Percentiles rank a stretch among this genome's conserved stretches.
These are phyloP conservation scores for Exophiala sp. DNA, from an alignment of 2,329 filamentous ascomycete species.

Conservation along the genomic window DNA sequence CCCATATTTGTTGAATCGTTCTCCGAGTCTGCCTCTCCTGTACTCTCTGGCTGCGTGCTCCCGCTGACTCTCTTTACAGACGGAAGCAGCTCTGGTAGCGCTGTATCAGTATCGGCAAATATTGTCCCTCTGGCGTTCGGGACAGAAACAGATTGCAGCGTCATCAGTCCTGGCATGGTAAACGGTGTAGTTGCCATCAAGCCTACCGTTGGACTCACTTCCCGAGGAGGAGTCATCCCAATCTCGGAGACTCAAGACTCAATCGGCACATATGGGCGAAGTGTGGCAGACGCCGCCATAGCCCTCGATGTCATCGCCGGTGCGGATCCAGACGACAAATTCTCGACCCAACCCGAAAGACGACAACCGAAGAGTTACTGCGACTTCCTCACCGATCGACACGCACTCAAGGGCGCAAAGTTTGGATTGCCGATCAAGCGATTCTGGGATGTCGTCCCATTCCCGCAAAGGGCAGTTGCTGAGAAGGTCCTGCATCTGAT, in stretches of 20 bases:
- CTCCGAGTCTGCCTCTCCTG: constrained; percentile 10
- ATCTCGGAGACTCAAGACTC: constrained; percentile 30
- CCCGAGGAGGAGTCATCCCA: constrained; percentile 32
- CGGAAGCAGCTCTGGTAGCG: constrained; percentile 31
- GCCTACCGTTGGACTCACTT: constrained; percentile 33
- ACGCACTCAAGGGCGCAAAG: constrained; percentile 22
- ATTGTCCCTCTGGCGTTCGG: constrained; percentile 34
- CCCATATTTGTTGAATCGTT: constrained; percentile 49
- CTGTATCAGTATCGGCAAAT: constrained; percentile 33
- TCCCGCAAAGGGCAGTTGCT: constrained; percentile 37
- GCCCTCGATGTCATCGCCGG: constrained; percentile 23
- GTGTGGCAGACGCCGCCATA: constrained; percentile 26
- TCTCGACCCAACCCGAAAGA: constrained; percentile 14
- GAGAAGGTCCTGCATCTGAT: constrained; percentile 35
- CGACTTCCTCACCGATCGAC: constrained; percentile 14
- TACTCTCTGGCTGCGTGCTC: neutral
- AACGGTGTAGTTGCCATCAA: constrained; percentile 35
- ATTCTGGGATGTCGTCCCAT: constrained; percentile 42
- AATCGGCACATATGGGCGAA: constrained; percentile 28
- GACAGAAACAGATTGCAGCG: constrained; percentile 35
- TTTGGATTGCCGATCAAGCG: constrained; percentile 36
- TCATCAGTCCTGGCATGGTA: constrained; percentile 32
- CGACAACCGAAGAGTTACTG: constrained; percentile 21
- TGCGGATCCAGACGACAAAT: constrained; percentile 20
- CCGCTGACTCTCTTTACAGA: constrained; percentile 15